Percentiles rank a stretch among this genome's conserved stretches.
Evolutionary conservation across 768 basidiomycete species (phyloP).

Genomic region (Lactarius evosmus): DNA sequence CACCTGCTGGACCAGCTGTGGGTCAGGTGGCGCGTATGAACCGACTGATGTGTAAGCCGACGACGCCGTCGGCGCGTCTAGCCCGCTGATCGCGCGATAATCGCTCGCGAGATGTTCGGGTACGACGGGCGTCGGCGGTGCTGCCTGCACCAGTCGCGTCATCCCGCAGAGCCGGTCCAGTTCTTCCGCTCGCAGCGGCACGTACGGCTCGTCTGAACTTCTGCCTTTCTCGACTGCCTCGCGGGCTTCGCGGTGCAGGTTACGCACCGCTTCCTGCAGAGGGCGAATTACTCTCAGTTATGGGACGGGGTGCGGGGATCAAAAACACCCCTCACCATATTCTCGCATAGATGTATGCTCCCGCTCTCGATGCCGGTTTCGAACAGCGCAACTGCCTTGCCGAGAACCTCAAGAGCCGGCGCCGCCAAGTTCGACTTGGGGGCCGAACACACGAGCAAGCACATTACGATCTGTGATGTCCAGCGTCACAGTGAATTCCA

Average conservation of each 20-base stretch:
- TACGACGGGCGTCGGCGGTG: neutral
- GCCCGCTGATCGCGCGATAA: slow-evolving; percentile 23
- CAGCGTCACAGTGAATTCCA: neutral
- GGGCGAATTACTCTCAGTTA: neutral
- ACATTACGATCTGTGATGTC: slow-evolving; percentile 42
- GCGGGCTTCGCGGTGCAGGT: slow-evolving; percentile 34
- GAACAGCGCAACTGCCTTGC: slow-evolving; percentile 35
- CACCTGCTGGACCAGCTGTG: slow-evolving; percentile 28
- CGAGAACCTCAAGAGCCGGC: slow-evolving; percentile 39
- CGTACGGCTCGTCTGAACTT: slow-evolving; percentile 10
- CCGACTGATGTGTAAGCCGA: slow-evolving; percentile 32
- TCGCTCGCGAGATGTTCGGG: slow-evolving; percentile 18
- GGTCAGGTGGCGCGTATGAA: slow-evolving; percentile 31
- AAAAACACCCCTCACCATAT: slow-evolving; percentile 3
- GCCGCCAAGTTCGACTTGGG: slow-evolving; percentile 38
- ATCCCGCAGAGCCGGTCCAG: slow-evolving; percentile 37
- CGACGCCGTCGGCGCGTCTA: slow-evolving; percentile 22
- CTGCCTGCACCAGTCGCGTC: slow-evolving; percentile 31
- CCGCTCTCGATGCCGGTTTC: slow-evolving; percentile 31
- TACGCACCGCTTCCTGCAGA: slow-evolving; percentile 33
- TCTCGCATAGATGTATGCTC: slow-evolving; percentile 32
- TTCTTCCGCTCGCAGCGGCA: slow-evolving; percentile 29
- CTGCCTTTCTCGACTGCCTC: slow-evolving; percentile 32
- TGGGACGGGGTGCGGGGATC: neutral
- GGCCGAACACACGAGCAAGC: slow-evolving; percentile 38